Evolutionary conservation across 2,329 filamentous ascomycete species (phyloP), one percentile per base, ranked within the genome.

Genomic region (Grosmannia huntii): DNA sequence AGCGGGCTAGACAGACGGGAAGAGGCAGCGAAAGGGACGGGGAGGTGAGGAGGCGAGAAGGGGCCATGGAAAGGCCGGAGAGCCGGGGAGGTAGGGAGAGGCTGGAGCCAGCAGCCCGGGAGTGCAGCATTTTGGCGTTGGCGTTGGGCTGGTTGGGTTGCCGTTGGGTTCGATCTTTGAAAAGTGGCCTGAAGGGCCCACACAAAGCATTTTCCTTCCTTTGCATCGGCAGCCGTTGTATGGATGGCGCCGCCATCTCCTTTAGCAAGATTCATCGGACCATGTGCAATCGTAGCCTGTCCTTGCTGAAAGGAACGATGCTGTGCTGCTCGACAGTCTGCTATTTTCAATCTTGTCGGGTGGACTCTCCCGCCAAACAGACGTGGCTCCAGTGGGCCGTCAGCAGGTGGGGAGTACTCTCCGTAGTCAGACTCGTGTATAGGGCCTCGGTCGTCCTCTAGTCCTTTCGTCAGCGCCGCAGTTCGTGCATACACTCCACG

Each of bases 111-210:
- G 41, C 41, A 7, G 41, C 11, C 23, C 27, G 16, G 23, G 25
- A 10, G 49, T 52, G 31, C 31, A 27, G 52, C 33, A 41, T 27
- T 53, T 36, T 53, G 27, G 44, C 41, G 31, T 38, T 57, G 55
- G 55, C 56, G 56, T 57, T 57, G 56, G 49, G 56, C 56, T 52
- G 44, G 44, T 56, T 56, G 38, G 53, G 56, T 46, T 16, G 56
- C 38, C 52, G 27, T 48, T 57, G 56, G 50, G 46, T 53, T 56
- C 27, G 55, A 31, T 49, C 21, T 12, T n/a, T 19, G 19, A 14
- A 25, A 25, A 19, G 25, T 28, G 25, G 48, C 48, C 48, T 19
- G 25, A 50, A 50, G n/a, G 48, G 48, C 16, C 48, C 46, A 49
- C 46, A 16, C 23, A 49, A 49, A 5, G 9, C 21, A 23, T 48